These are phyloP conservation scores for Imleria badia DNA, from an alignment of 768 basidiomycete genomes.

Conservation along the genomic window DNA sequence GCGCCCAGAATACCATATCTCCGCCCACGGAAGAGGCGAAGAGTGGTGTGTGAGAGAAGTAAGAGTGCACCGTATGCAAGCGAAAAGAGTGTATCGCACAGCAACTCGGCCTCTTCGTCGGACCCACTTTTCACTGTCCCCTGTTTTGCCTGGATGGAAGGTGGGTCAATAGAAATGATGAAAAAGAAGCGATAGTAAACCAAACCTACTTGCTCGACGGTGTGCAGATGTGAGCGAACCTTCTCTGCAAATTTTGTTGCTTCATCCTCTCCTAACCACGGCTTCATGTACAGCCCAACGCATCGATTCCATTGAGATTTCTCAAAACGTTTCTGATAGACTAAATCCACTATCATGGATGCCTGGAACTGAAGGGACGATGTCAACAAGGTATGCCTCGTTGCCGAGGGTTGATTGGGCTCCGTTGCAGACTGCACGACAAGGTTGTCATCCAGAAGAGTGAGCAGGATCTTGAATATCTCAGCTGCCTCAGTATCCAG, in stretches of 20 bases:
- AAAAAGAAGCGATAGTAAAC: constrained; percentile 2
- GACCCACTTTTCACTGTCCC: constrained; percentile 40
- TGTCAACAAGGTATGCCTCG: constrained; percentile 57
- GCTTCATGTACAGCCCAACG: constrained; percentile 65
- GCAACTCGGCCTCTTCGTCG: constrained; percentile 76
- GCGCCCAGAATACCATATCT: constrained; percentile 94
- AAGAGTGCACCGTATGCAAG: constrained; percentile 94
- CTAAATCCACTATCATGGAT: constrained; percentile 74
- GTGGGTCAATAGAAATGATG: constrained; percentile 8
- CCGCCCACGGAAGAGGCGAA: constrained; percentile 85
- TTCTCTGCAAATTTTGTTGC: constrained; percentile 56
- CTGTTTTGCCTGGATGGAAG: constrained; percentile 54
- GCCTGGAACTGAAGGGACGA: constrained; percentile 70
- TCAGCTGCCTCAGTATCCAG: constrained; percentile 60
- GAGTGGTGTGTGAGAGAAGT: constrained; percentile 89
- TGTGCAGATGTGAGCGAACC: constrained; percentile 70
- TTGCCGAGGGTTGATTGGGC: constrained; percentile 52
- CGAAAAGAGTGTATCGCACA: constrained; percentile 93
- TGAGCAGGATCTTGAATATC: constrained; percentile 54
- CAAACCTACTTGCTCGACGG: constrained; percentile 63
- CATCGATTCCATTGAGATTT: constrained; percentile 63
- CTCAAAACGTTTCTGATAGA: constrained; percentile 61
- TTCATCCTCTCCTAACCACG: constrained; percentile 63
- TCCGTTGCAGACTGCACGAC: constrained; percentile 40
- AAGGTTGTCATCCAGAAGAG: constrained; percentile 53